Conservation (phyloP, 352 stramenopile species). For the Sclerospora graminicola region DNA sequence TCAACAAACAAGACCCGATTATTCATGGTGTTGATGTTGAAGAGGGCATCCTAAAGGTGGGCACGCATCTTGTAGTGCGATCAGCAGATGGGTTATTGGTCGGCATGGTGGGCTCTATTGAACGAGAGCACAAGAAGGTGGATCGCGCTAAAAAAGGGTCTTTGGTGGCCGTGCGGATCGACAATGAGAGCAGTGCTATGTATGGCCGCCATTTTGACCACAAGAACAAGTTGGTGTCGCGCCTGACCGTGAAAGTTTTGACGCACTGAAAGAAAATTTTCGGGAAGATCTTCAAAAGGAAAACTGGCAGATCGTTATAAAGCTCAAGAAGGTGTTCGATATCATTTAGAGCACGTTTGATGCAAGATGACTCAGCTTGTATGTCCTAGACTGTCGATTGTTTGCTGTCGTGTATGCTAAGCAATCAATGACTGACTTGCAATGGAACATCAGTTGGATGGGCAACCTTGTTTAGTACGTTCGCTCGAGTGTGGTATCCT, state of each 20-base stretch:
- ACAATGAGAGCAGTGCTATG: conserved; percentile 92
- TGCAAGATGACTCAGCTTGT: not conserved
- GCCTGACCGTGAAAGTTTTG: conserved; percentile 91
- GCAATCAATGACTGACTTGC: too few species aligned
- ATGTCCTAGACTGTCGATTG: too few species aligned
- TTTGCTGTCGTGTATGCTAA: too few species aligned
- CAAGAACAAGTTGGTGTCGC: conserved; percentile 80
- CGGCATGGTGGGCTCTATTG: conserved; percentile 93
- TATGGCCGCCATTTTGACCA: conserved; percentile 97
- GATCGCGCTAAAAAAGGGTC: conserved; percentile 90
- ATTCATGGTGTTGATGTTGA: conserved; percentile 96
- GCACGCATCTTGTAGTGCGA: conserved; percentile 90
- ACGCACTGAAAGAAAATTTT: conserved; percentile 98
- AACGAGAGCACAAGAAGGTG: conserved; percentile 94
- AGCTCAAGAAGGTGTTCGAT: conserved; percentile 98
- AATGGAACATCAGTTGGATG: too few species aligned
- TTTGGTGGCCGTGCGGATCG: conserved; percentile 94
- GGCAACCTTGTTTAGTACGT: too few species aligned
- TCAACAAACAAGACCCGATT: conserved; percentile 99
- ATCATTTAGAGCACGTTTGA: conserved; percentile 85
- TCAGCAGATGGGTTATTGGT: conserved; percentile 73
- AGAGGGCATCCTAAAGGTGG: conserved; percentile 96
- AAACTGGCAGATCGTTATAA: conserved; percentile 97
- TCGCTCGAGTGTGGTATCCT: too few species aligned
- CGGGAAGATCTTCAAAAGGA: conserved; percentile 96